These are phyloP conservation scores for Roridomyces roridus DNA, from an alignment of 768 basidiomycete genomes.

Conservation along the genomic window DNA sequence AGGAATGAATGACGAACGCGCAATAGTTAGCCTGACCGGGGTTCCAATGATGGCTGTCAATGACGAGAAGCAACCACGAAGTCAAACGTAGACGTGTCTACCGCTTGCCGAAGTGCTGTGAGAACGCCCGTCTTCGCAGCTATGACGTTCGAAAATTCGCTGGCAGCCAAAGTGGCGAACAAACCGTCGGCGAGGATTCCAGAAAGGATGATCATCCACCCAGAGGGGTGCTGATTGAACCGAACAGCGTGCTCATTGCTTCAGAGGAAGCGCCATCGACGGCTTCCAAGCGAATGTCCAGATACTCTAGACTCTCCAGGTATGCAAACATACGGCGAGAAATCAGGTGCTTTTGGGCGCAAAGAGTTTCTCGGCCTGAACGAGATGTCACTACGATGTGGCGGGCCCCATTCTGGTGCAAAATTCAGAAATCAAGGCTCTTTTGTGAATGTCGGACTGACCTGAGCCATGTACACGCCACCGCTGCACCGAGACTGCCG, in stretches of 20 bases:
- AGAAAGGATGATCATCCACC: too few relatives aligned
- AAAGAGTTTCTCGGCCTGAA: constrained; percentile 34
- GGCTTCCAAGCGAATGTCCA: constrained; percentile 36
- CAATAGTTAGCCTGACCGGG: too few relatives aligned
- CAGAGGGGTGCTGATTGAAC: constrained; percentile 28
- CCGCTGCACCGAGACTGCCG: constrained; percentile 41
- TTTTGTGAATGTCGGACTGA: constrained; percentile 20
- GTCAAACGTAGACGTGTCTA: too few relatives aligned
- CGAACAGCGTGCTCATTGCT: constrained; percentile 28
- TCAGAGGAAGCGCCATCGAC: constrained; percentile 34
- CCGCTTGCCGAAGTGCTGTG: too few relatives aligned
- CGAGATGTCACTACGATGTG: constrained; percentile 45
- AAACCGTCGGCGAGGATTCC: too few relatives aligned
- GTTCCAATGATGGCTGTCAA: too few relatives aligned
- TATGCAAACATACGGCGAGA: constrained; percentile 34
- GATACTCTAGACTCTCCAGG: constrained; percentile 32
- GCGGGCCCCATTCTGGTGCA: constrained; percentile 43
- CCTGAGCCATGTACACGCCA: constrained; percentile 50
- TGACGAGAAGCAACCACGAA: too few relatives aligned
- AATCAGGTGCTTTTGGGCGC: constrained; percentile 19
- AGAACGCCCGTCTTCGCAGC: too few relatives aligned
- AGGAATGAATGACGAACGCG: too few relatives aligned
- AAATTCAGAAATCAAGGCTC: too few relatives aligned
- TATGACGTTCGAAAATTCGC: too few relatives aligned
- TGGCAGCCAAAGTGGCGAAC: too few relatives aligned